Base-by-base conservation (phyloP, 2,329 filamentous ascomycete genomes). In the Neophaeococcomyces aloes region DNA sequence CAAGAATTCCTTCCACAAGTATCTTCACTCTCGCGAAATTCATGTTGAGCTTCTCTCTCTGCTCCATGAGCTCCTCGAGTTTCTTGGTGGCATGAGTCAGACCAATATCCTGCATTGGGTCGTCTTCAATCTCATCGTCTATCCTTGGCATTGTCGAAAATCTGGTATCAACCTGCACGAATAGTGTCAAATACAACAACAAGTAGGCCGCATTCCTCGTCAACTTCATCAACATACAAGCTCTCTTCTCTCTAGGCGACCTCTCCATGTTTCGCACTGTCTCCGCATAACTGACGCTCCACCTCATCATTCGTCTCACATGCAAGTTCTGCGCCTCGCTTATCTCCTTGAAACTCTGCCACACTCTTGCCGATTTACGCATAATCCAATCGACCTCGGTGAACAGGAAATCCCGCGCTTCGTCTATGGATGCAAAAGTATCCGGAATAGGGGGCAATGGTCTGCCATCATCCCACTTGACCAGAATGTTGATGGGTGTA, bases 401-500 rank as follows among this genome's bases (percentile, higher is more conserved):
- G 46, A 54, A 54, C 6, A 54, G 38, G 10, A 46, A 44, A 35
- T 56, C 52, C 15, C 52, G 49, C n/a, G 53, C 52, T 25, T 54
- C 38, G 4, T 48, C 46, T 13, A 56, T 45, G 15, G 44, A 48
- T 5, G 32, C 23, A 27, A 56, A 56, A 8, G 39, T 42, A 18
- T 34, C 30, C 8, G 53, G 53, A 5, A 56, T 47, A 1, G 40
- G 32, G 13, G 49, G 48, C 1, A 49, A 48, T 18, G 29, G 5
- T 7, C 8, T 30, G 4, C 21, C 17, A 25, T 33, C 30, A 5
- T 7, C 31, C n/a, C 19, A 34, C 17, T 29, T 25, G 3, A 15
- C 46, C 7, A 54, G 42, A 10, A 49, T 52, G 4, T 23, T 50
- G 29, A 44, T 42, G 2, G 41, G 39, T 4, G 38, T 39, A 21